Evolutionary conservation across 768 basidiomycete genomes (phyloP), one percentile per base, ranked within the genome.

Genomic region (Leccinum variicolor): DNA sequence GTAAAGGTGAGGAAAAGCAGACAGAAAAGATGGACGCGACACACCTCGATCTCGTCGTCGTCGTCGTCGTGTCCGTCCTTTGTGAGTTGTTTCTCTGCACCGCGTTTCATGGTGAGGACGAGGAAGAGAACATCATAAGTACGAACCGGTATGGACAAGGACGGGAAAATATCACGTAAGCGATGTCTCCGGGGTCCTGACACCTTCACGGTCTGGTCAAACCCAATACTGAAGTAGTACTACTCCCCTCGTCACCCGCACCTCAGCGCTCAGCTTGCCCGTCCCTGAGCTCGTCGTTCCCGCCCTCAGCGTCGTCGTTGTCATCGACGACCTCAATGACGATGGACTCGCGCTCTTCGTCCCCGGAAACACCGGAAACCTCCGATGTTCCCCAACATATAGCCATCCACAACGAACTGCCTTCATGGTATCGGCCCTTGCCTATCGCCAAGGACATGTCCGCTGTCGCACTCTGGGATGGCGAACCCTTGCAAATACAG

Each of bases 81-180:
- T 11, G 79, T 77, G 33, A 92, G 66, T 64, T 92, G 87, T 59
- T 74, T 81, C 52, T 91, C 90, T 68, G 90, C 90, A 55, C 78
- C 81, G 69, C 90, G 82, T 73, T 92, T 92, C 87, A 90, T 86
- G 64, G 50, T 68, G 58, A 56, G 45, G 52, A 50, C 45, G 52
- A 55, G 19, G 25, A n/a, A 46, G 21, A 0, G 48, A 59, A 50
- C 52, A 36, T 29, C 52, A 36, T 29, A 3, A n/a, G 51, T 17
- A 50, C 31, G 51, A 53, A 45, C 21, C n/a, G 28, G 26, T 31
- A 29, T 21, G 50, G 50, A n/a, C 15, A 43, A 60, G 13, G 50
- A 60, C 54, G 62, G 46, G 54, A 64, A 65, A 60, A 43, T 50
- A 63, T 67, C 53, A 67, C 14, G 55, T 65, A 63, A 74, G 55